phyloP scores from a whole-genome alignment of 2,329 filamentous ascomycete genomes.

The Metarhizium rileyi region DNA sequence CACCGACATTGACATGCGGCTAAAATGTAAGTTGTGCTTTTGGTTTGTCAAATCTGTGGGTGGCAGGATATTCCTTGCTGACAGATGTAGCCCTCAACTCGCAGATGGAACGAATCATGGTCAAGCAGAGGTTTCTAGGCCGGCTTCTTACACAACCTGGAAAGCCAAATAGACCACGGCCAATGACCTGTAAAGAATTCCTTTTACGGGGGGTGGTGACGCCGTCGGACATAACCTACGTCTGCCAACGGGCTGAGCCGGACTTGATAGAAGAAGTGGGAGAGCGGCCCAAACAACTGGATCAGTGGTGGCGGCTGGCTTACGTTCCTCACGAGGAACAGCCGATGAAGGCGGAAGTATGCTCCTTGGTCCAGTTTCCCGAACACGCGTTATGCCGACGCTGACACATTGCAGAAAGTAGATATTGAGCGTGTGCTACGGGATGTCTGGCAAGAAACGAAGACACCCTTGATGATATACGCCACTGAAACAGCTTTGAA shows the following conservation, averaged over 20 bases:
- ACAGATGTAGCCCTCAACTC: slow-evolving; percentile 19
- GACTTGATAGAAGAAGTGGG: slow-evolving; percentile 34
- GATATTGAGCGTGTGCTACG: slow-evolving; percentile 34
- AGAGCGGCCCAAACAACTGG: slow-evolving; percentile 20
- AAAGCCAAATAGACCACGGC: slow-evolving; percentile 24
- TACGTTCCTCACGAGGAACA: slow-evolving; percentile 28
- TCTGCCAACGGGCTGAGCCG: slow-evolving; percentile 34
- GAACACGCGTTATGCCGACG: background rate
- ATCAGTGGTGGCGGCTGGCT: slow-evolving; percentile 49
- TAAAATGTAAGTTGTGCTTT: slow-evolving; percentile 28
- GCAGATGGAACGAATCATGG: slow-evolving; percentile 21
- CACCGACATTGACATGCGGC: slow-evolving; percentile 21
- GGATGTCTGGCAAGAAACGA: slow-evolving; percentile 38
- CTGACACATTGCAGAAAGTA: slow-evolving; percentile 30
- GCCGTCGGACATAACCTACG: slow-evolving; percentile 36
- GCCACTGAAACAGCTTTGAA: slow-evolving; percentile 40
- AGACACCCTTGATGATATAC: slow-evolving; percentile 40
- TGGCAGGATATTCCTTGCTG: slow-evolving; percentile 8
- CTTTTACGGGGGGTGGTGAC: slow-evolving; percentile 42
- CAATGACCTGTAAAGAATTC: slow-evolving; percentile 36
- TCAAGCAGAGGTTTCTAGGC: slow-evolving; percentile 28
- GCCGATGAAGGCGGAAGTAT: slow-evolving; percentile 41
- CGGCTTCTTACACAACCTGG: slow-evolving; percentile 29
- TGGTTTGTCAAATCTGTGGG: background rate
- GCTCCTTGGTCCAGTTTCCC: slow-evolving; percentile 5